Evolutionary conservation across 2,329 filamentous ascomycete genomes (phyloP), one percentile per base, ranked within the genome.

Genomic region (Clarireedia paspali): DNA sequence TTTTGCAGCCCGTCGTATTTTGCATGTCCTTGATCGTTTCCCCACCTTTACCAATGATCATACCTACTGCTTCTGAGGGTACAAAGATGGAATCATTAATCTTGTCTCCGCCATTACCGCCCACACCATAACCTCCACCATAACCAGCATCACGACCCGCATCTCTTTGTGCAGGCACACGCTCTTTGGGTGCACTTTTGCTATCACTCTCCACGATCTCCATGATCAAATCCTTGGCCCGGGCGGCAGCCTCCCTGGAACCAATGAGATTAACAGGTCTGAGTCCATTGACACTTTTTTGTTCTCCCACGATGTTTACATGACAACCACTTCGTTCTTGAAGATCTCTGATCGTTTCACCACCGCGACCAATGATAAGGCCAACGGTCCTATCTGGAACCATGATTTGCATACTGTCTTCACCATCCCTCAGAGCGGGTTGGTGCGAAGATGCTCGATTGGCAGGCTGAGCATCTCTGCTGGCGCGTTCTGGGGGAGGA

Each of bases 1-100:
- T 95, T 75, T 95, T 95, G 79, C 91, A 96, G 47, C 89, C 88
- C 5, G 89, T 94, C 34, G 77, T 80, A 67, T 84, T 87, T 71
- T 96, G 91, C 86, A 96, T 95, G 64, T 95, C 89, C 62, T 91
- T 90, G 69, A 96, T 96, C 0, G 91, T 95, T 74, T 96, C 91
- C 62, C 91, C 91, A 56, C 89, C 88, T 76, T 95, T 95, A 62
- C 91, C 91, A 59, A 96, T 96, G 62, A 96, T 95, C 91, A 96
- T 96, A 59, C 91, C 91, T 54, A 96, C 91, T 5, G 91, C 88
- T 69, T 96, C 91, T 23, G 90, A 92, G 12, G 91, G 91, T 9
- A 96, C 90, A 63, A 83, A 85, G 60, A 96, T 89, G 42, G 83
- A 85, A 67, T 96, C 89, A 66, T 86, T 91, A 65, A 88, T 80